Evolutionary conservation across 257 asterid species (phyloP), one percentile per base, ranked within the genome.

Genomic region (Lithospermum erythrorhizon): DNA sequence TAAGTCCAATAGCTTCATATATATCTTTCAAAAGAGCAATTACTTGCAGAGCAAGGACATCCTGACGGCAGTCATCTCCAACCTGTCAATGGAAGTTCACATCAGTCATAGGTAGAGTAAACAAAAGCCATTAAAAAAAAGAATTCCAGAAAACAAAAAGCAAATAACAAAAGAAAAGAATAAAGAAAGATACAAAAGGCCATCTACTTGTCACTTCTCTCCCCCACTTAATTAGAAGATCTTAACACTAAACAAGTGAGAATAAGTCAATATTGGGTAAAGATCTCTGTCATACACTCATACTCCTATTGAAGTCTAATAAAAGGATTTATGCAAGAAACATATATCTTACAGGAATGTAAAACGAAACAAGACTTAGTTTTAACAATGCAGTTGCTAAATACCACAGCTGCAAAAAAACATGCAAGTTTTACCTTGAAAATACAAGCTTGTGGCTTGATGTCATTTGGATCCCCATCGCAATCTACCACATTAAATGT

Each of bases 61-160:
- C 99, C 76, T 94, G 97, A 45, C 99, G 84, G 69, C 99, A 94
- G 67, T 94, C 99, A 87, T 94, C 99, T 68, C 99, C 99, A 70
- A 94, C 97, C 99, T 94, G 75, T 57, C 62, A 68, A 51, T 68
- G 58, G 2, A 74, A 77, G 69, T 60, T 47, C 51, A 53, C 66
- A 61, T 76, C 66, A 79, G 37, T 56, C 9, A 6, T 56, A 19
- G 16, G 4, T 55, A 55, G 29, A 21, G 56, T 18, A 53, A 29
- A 21, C 14, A 35, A 35, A 10, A 35, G 45, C 45, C 9, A 0
- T 35, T 13, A 11, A 35, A 35, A 1, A 13, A 35, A 35, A 35
- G 9, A 8, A 6, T 35, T 35, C 45, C 45, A 35, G 45, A 35
- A 35, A 35, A 35, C 45, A 35, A 35, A 35, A 35, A 10, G n/a